These are phyloP conservation scores for Senna tora DNA, from an alignment of 306 rosid genomes.

Conservation along the genomic window DNA sequence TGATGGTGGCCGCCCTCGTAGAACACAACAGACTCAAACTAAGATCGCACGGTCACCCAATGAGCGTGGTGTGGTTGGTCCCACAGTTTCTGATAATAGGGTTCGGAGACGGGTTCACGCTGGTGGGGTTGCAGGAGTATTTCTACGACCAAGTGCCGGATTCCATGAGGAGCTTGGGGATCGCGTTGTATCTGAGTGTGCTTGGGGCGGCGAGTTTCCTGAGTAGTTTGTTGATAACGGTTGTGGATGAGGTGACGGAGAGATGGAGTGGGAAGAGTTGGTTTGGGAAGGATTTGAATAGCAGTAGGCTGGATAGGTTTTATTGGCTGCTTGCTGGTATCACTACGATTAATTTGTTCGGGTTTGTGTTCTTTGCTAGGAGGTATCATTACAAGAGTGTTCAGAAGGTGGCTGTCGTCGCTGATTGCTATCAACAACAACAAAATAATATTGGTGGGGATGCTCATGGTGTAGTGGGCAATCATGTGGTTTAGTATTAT, in stretches of 20 bases:
- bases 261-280: slow-evolving; percentile 66
- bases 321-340: slow-evolving; percentile 76
- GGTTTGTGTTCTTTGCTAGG: slow-evolving; percentile 79
- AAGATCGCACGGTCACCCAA: slow-evolving; percentile 11
- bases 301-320: slow-evolving; percentile 81
- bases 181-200: slow-evolving; percentile 79
- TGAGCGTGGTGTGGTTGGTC: slow-evolving; percentile 86
- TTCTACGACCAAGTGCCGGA: slow-evolving; percentile 95
- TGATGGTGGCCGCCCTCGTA: slow-evolving; percentile 69
- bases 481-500: too few relatives aligned
- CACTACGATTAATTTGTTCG: slow-evolving; percentile 50
- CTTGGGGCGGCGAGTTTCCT: slow-evolving; percentile 75
- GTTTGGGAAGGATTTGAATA: slow-evolving; percentile 81
- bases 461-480: too few relatives aligned
- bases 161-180: slow-evolving; percentile 89
- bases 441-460: slow-evolving; percentile 35
- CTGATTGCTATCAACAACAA: slow-evolving; percentile 55
- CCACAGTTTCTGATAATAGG: slow-evolving; percentile 84
- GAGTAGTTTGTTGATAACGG: slow-evolving; percentile 71
- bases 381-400: slow-evolving; percentile 79
- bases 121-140: slow-evolving; percentile 88
- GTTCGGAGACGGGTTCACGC: slow-evolving; percentile 82
- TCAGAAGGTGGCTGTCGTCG: slow-evolving; percentile 68
- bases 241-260: slow-evolving; percentile 58
- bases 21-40: slow-evolving; percentile 61